A percentile compares a stretch with the other conserved stretches of the same genome.
Evolutionary conservation across 1,284 basidiomycete species (phyloP).

Genomic region (Boletus smithii): DNA sequence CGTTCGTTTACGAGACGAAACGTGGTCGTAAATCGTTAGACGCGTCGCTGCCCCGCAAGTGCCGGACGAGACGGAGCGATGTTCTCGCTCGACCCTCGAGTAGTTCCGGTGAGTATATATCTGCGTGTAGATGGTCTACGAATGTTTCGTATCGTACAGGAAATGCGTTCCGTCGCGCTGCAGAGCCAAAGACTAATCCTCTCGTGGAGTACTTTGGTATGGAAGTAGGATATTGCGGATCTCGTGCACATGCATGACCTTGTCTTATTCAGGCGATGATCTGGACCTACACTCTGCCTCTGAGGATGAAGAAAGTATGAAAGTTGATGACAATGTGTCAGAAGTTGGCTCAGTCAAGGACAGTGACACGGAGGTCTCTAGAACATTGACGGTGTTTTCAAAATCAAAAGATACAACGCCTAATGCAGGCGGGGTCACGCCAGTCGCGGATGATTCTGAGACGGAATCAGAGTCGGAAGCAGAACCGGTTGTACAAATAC

Average conservation of each 20-base stretch:
- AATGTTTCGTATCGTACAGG: not conserved
- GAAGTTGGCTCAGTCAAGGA: constrained; percentile 19
- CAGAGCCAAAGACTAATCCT: constrained; percentile 26
- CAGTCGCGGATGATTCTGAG: constrained; percentile 33
- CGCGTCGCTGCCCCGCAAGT: constrained; percentile 17
- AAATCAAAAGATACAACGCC: constrained; percentile 8
- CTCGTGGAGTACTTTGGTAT: constrained; percentile 31
- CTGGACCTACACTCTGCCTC: constrained; percentile 47
- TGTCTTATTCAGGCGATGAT: constrained; percentile 29
- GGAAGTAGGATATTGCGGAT: not conserved
- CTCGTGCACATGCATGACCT: not conserved
- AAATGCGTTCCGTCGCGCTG: not conserved
- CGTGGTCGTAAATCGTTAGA: constrained; percentile 14
- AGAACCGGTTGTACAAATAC: constrained; percentile 8
- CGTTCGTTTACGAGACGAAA: constrained; percentile 38
- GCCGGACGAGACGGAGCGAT: constrained; percentile 11
- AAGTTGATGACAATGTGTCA: constrained; percentile 33
- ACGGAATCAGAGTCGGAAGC: constrained; percentile 45
- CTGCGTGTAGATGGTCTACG: not conserved
- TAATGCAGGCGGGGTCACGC: not conserved
- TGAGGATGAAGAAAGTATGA: constrained; percentile 40
- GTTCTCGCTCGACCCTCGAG: constrained; percentile 6
- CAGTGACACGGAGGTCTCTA: constrained; percentile 27
- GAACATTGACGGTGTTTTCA: constrained; percentile 23
- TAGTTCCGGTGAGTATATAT: constrained; percentile 13